Evolutionary conservation across 345 rosid genomes (phyloP), one percentile per base, ranked within the genome.

Genomic region (Bruguiera gymnorhiza): DNA sequence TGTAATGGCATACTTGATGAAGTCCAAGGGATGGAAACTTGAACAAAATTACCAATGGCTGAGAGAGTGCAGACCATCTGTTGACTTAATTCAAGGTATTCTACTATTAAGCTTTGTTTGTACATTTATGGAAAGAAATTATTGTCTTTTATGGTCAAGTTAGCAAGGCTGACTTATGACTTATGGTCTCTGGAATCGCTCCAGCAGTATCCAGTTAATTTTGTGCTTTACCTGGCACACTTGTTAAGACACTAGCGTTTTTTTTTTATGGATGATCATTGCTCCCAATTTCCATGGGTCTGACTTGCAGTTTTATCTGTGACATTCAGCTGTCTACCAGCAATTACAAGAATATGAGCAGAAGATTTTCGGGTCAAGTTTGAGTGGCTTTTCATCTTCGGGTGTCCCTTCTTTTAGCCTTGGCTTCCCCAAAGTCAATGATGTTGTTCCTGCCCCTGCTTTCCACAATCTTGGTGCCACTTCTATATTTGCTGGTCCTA

Each of bases 1-100:
- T 54, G 97, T 96, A 54, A 84, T 96, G 29, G 94, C 94, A 24
- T 96, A 82, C 76, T 83, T 95, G 78, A 92, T 95, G 99, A 92
- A 90, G 82, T 85, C 87, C 60, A 95, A 81, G 79, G 83, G 92
- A 72, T 95, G 98, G 99, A 87, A 86, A 72, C 90, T 95, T 63
- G 64, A 76, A 29, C 93, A 84, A 76, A 89, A 96, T 84, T 83
- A 83, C 74, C 91, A 85, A 75, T 90, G 97, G 98, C 98, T 96
- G 72, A 88, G 90, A 79, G 97, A 92, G 78, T 79, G 92, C 62
- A 89, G 99, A 73, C 85, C 96, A 59, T 46, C 80, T 6, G 89
- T 85, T 60, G 92, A 86, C 23, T 75, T 95, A 48, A 80, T 65
- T 75, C 80, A 76, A 79, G 97, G 99, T 88, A 77, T 68, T 36